Percentiles rank a stretch among this genome's conserved stretches.
These are phyloP conservation scores for Musa acuminata DNA, from an alignment of 176 grass and related monocot genomes.

Conservation along the genomic window DNA sequence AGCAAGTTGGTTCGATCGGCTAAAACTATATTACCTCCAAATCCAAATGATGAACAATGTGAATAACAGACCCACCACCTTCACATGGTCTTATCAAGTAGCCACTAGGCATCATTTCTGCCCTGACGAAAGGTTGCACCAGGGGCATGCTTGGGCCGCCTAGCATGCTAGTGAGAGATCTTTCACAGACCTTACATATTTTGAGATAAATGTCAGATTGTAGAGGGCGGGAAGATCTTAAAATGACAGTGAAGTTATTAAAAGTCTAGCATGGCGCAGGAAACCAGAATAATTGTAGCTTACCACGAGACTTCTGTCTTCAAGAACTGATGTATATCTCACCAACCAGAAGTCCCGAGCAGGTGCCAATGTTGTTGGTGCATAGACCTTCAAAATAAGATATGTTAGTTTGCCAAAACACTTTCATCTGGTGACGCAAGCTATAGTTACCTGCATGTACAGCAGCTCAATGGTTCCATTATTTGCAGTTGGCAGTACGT, in stretches of 20 bases:
- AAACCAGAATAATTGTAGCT: slow-evolving; percentile 16
- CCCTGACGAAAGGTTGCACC: slow-evolving; percentile 67
- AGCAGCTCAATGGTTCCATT: slow-evolving; percentile 76
- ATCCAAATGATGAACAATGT: slow-evolving; percentile 92
- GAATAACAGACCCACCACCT: slow-evolving; percentile 70
- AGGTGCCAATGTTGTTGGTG: slow-evolving; percentile 64
- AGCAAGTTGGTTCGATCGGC: too few species aligned
- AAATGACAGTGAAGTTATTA: neutral
- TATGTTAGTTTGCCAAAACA: neutral
- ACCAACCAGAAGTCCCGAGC: slow-evolving; percentile 91
- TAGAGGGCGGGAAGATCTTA: neutral
- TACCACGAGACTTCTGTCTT: slow-evolving; percentile 81
- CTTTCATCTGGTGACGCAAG: neutral
- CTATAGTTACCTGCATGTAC: slow-evolving; percentile 71
- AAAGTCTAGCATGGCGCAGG: neutral
- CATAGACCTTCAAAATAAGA: slow-evolving; percentile 44
- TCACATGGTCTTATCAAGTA: slow-evolving; percentile 87
- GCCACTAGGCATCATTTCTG: slow-evolving; percentile 84
- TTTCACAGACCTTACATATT: slow-evolving; percentile 58
- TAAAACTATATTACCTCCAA: slow-evolving; percentile 45
- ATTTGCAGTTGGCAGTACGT: slow-evolving; percentile 51
- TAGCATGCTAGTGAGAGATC: slow-evolving; percentile 57
- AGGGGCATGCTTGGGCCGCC: slow-evolving; percentile 72
- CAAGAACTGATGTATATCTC: slow-evolving; percentile 80
- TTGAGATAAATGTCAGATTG: neutral